Conservation (phyloP, 2,329 filamentous ascomycete species). For the Xylaria digitata region DNA sequence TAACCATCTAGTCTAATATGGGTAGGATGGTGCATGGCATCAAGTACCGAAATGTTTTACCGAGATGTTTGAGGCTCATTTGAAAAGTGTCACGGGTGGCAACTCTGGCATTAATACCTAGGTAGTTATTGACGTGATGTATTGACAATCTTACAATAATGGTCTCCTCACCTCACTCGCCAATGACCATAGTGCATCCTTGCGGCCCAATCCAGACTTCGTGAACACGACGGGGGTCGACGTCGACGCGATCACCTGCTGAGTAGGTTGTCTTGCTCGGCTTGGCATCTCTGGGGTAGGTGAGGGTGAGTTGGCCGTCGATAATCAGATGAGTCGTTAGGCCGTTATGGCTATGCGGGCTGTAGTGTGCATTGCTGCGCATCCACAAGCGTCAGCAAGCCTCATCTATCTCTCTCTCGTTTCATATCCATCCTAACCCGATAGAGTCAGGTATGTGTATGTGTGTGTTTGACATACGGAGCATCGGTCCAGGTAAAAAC, state of each 20-base stretch:
- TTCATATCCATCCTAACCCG: conserved; percentile 11
- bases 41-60: no score
- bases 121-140: background rate
- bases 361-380: conserved; percentile 73
- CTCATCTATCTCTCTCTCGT: conserved; percentile 24
- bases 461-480: conserved; percentile 63
- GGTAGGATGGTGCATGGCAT: no score
- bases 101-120: background rate
- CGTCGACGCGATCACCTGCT: conserved; percentile 72
- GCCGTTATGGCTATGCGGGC: conserved; percentile 72
- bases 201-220: conserved; percentile 75
- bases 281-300: conserved; percentile 69
- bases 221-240: conserved; percentile 71
- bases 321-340: conserved; percentile 78
- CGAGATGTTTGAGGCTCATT: background rate
- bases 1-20: no score
- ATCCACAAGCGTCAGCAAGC: conserved; percentile 36
- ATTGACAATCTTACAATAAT: conserved; percentile 2
- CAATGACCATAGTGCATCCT: conserved; percentile 76
- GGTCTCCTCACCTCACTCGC: conserved; percentile 56
- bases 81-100: background rate
- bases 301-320: conserved; percentile 72
- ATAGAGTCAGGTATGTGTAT: conserved; percentile 6
- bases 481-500: conserved; percentile 80
- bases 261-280: conserved; percentile 68